phyloP scores from a whole-genome alignment of 441 rosid species.

The Iberis amara region DNA sequence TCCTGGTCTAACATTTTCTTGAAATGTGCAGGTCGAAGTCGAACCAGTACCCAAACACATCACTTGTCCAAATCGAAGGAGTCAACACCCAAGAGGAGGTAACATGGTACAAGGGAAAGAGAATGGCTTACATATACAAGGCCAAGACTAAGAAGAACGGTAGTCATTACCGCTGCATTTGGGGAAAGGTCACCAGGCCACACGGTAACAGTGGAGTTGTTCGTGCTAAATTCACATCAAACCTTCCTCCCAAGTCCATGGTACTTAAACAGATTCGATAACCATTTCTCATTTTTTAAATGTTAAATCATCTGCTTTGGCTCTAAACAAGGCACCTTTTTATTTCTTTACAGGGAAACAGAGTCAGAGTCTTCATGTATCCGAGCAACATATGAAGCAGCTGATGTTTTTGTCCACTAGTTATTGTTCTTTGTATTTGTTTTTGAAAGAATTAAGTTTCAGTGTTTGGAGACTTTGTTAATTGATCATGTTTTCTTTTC shows the following conservation, averaged over 20 bases:
- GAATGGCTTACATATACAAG: conserved; percentile 74
- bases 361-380: conserved; percentile 70
- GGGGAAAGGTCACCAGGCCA: conserved; percentile 78
- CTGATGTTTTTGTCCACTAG: too few relatives aligned
- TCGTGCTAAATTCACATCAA: conserved; percentile 72
- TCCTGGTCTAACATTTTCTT: too few relatives aligned
- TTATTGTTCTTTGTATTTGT: too few relatives aligned
- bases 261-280: conserved; percentile 34
- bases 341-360: conserved; percentile 38
- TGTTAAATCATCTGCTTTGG: too few relatives aligned
- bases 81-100: conserved; percentile 79
- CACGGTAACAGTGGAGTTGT: conserved; percentile 82
- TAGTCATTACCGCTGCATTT: conserved; percentile 66
- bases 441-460: too few relatives aligned
- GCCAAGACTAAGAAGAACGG: conserved; percentile 70
- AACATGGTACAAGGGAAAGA: conserved; percentile 65
- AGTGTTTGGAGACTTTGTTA: too few relatives aligned
- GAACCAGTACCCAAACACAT: too few relatives aligned
- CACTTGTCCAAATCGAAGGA: conserved; percentile 83
- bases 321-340: too few relatives aligned
- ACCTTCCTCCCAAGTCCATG: conserved; percentile 80
- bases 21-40: conserved; percentile 64
- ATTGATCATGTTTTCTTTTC: too few relatives aligned
- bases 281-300: too few relatives aligned
- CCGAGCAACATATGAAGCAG: conserved; percentile 61